These are phyloP conservation scores for Coffea eugenioides DNA, from an alignment of 257 asterid species.

Conservation along the genomic window DNA sequence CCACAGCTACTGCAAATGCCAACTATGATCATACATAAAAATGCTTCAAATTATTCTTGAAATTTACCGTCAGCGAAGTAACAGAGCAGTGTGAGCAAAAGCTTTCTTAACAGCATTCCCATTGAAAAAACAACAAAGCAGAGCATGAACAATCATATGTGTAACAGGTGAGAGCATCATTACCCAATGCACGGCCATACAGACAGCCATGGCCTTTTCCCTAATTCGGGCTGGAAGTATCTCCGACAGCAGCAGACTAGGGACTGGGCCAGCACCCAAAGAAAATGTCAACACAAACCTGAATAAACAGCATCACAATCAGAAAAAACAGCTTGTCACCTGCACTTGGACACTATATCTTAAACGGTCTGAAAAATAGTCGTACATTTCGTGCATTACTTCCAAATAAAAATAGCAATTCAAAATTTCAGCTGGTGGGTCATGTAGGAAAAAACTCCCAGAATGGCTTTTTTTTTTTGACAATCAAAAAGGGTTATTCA, in stretches of 20 bases:
- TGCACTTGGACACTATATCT: no score
- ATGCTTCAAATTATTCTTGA: no score
- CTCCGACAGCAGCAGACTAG: slow-evolving; percentile 86
- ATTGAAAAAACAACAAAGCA: no score
- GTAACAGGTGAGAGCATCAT: slow-evolving; percentile 14
- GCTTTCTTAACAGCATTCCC: neutral
- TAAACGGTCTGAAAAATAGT: neutral
- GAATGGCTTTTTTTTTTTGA: no score
- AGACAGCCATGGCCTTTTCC: slow-evolving; percentile 91
- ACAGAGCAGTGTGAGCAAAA: neutral
- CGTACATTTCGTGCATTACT: neutral
- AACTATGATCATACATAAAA: no score
- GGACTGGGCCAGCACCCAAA: slow-evolving; percentile 93
- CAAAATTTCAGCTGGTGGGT: neutral
- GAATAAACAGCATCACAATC: neutral
- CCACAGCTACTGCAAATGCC: neutral
- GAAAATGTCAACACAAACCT: slow-evolving; percentile 79
- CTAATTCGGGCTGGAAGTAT: slow-evolving; percentile 83
- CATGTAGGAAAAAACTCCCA: no score
- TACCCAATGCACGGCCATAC: slow-evolving; percentile 98
- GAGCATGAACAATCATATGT: neutral
- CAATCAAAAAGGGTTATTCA: no score
- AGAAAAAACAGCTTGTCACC: no score
- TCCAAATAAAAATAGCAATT: neutral
- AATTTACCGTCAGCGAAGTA: no score